phyloP scores from a whole-genome alignment of 2,329 filamentous ascomycete species.

The Rhytidhysteron rufulum region DNA sequence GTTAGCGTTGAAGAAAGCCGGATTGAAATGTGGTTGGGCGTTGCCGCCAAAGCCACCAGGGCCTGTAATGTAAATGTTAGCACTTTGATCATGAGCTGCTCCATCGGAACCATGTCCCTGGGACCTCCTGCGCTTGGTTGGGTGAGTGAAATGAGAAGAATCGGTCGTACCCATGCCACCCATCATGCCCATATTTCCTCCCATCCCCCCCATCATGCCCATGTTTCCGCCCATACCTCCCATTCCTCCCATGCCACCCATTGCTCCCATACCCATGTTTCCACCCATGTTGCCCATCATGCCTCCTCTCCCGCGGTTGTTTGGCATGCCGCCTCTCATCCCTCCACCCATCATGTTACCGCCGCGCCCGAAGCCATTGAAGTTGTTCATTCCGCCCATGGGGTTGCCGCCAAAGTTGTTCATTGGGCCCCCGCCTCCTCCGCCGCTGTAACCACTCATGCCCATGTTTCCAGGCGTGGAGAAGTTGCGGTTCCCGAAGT shows the following conservation, averaged over 20 bases:
- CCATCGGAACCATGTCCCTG: no score
- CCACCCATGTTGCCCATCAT: slow-evolving; percentile 33
- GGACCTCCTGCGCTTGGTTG: neutral
- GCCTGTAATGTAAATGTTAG: slow-evolving; percentile 4
- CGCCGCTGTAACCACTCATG: slow-evolving; percentile 42
- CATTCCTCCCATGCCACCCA: slow-evolving; percentile 35
- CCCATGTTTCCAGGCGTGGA: slow-evolving; percentile 32
- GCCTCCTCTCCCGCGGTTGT: slow-evolving; percentile 37
- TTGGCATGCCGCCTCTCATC: slow-evolving; percentile 44
- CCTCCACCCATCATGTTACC: slow-evolving; percentile 31
- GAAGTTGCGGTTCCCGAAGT: slow-evolving; percentile 36
- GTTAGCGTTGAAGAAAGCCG: slow-evolving; percentile 61
- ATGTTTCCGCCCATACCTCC: slow-evolving; percentile 31
- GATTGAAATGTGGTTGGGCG: slow-evolving; percentile 68
- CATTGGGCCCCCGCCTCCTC: slow-evolving; percentile 35
- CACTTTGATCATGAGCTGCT: no score
- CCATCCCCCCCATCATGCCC: slow-evolving; percentile 43
- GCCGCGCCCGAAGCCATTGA: slow-evolving; percentile 44
- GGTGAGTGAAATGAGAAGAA: slow-evolving; percentile 2
- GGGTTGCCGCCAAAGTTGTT: slow-evolving; percentile 47
- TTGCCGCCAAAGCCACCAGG: slow-evolving; percentile 58
- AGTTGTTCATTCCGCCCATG: slow-evolving; percentile 30
- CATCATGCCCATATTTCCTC: slow-evolving; percentile 50
- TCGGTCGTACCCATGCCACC: slow-evolving; percentile 33
- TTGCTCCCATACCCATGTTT: slow-evolving; percentile 28